phyloP scores from a whole-genome alignment of 202 grass and related monocot genomes.

The Musa balbisiana region DNA sequence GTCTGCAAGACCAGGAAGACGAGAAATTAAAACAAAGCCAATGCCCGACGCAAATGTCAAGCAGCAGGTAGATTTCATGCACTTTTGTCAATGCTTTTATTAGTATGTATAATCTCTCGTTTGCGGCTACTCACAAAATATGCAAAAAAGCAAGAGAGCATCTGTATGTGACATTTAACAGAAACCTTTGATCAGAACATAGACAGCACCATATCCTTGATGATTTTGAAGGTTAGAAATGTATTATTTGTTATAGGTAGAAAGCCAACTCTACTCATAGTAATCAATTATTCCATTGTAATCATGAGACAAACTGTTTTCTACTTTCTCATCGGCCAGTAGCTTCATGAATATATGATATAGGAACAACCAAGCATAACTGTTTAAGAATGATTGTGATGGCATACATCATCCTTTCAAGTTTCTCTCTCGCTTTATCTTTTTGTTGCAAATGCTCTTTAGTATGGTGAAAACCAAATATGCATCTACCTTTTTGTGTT shows the following conservation, averaged over 20 bases:
- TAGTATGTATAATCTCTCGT: neutral
- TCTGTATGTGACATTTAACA: neutral
- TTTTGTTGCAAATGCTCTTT: neutral
- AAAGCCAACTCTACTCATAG: too few species aligned
- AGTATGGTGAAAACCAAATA: neutral
- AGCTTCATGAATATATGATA: too few species aligned
- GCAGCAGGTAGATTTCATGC: conserved; percentile 30
- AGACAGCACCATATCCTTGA: too few species aligned
- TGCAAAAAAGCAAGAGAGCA: too few species aligned
- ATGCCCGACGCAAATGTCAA: conserved; percentile 30
- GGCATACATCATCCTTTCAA: neutral
- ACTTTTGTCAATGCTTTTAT: too few species aligned
- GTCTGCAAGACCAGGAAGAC: conserved; percentile 45
- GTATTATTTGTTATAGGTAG: too few species aligned
- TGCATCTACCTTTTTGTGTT: neutral
- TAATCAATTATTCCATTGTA: too few species aligned
- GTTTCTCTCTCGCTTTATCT: neutral
- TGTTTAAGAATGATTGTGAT: neutral
- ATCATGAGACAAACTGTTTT: too few species aligned
- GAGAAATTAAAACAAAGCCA: conserved; percentile 31
- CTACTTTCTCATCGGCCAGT: too few species aligned
- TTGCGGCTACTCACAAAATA: neutral
- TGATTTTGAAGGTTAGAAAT: too few species aligned
- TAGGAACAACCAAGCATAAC: too few species aligned
- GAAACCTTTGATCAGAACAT: too few species aligned